A percentile compares a stretch with the other conserved stretches of the same genome.
Conservation (phyloP, 1,284 basidiomycete genomes). For the Volvariella volvacea region DNA sequence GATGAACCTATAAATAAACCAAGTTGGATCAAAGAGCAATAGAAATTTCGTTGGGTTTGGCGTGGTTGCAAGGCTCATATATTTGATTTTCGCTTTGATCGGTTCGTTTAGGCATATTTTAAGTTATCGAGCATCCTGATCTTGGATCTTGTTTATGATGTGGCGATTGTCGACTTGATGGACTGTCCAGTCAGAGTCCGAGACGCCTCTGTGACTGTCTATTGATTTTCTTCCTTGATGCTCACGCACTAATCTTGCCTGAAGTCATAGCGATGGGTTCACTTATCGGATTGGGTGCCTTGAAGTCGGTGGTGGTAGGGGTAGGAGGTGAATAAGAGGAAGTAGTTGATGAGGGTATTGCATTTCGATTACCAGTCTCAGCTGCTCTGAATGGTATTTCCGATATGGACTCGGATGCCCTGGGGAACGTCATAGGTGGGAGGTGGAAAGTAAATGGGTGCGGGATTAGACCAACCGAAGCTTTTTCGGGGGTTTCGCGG, state of each 20-base stretch:
- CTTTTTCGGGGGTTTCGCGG: slow-evolving; percentile 58
- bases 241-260: slow-evolving; percentile 44
- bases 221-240: slow-evolving; percentile 16
- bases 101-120: background rate
- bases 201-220: background rate
- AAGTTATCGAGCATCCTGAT: background rate
- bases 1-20: slow-evolving; percentile 43
- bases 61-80: background rate
- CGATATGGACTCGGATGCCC: slow-evolving; percentile 35
- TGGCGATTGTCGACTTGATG: slow-evolving; percentile 9
- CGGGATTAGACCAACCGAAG: slow-evolving; percentile 44
- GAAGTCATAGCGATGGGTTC: slow-evolving; percentile 58
- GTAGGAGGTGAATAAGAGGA: slow-evolving; percentile 26
- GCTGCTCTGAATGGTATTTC: slow-evolving; percentile 29
- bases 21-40: slow-evolving; percentile 27
- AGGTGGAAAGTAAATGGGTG: slow-evolving; percentile 16
- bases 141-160: slow-evolving; percentile 9
- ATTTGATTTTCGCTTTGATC: slow-evolving; percentile 3
- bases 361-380: slow-evolving; percentile 24
- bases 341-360: background rate
- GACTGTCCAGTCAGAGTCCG: slow-evolving; percentile 7
- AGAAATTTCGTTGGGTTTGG: slow-evolving; percentile 10
- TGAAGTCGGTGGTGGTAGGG: slow-evolving; percentile 46
- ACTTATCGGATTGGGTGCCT: slow-evolving; percentile 55
- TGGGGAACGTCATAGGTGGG: slow-evolving; percentile 16